phyloP scores from a whole-genome alignment of 352 stramenopile genomes.

The Pythium dissimile region DNA sequence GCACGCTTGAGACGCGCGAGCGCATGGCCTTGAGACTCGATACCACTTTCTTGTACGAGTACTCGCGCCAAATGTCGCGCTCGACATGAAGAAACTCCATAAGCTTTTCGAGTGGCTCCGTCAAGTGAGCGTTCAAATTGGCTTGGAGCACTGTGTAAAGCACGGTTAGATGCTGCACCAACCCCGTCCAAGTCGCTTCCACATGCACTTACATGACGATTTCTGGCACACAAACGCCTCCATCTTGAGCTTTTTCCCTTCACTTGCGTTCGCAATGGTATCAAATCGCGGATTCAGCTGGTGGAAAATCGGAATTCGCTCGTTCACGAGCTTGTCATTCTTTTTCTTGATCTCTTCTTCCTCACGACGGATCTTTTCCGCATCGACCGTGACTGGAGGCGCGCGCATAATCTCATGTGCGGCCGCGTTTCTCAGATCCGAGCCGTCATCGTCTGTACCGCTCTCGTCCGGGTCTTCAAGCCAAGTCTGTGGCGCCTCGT shows the following conservation, averaged over 20 bases:
- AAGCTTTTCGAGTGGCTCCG: slow-evolving; percentile 67
- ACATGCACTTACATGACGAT: slow-evolving; percentile 46
- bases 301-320: slow-evolving; percentile 66
- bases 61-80: slow-evolving; percentile 70
- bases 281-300: slow-evolving; percentile 68
- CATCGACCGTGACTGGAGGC: slow-evolving; percentile 31
- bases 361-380: slow-evolving; percentile 33
- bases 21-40: slow-evolving; percentile 69
- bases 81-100: slow-evolving; percentile 82
- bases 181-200: not conserved
- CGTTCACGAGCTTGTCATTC: slow-evolving; percentile 52
- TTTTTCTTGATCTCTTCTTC: slow-evolving; percentile 43
- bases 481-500: slow-evolving; percentile 18
- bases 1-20: slow-evolving; percentile 48
- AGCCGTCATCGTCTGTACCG: slow-evolving; percentile 44
- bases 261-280: slow-evolving; percentile 31
- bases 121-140: slow-evolving; percentile 79
- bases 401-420: slow-evolving; percentile 41
- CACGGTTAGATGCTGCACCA: not conserved
- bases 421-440: slow-evolving; percentile 33
- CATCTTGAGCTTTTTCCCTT: slow-evolving; percentile 36
- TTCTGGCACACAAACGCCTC: slow-evolving; percentile 70
- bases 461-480: slow-evolving; percentile 15
- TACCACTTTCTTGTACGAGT: slow-evolving; percentile 84
- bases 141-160: slow-evolving; percentile 43